Conservation (phyloP, 192 early-diverging fungal genomes). For the Rhizoclosmatium sp. region DNA sequence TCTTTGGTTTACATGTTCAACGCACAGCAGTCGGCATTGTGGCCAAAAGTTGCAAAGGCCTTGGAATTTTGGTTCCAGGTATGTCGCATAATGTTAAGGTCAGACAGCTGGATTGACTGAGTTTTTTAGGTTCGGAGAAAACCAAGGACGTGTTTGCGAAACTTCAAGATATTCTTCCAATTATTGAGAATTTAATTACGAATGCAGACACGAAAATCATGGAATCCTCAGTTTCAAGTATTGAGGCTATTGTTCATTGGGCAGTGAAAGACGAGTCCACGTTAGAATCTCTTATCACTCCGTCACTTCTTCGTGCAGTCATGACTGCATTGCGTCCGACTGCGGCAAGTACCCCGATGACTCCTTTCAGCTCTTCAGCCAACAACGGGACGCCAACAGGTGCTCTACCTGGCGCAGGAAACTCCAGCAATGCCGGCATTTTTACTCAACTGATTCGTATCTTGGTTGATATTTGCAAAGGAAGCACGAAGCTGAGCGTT, state of each 20-base stretch:
- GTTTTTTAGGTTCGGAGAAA: conserved; percentile 2
- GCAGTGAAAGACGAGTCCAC: conserved; percentile 58
- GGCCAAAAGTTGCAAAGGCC: conserved; percentile 52
- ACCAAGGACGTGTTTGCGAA: conserved; percentile 61
- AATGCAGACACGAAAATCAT: conserved; percentile 79
- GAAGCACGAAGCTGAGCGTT: conserved; percentile 6
- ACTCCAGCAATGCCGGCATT: background rate
- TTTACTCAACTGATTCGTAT: conserved; percentile 16
- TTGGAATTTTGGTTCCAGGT: conserved; percentile 34
- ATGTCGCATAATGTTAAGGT: background rate
- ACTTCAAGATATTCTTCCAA: conserved; percentile 74
- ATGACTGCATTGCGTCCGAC: conserved; percentile 52
- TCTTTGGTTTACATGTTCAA: conserved; percentile 87
- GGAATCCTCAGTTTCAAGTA: conserved; percentile 69
- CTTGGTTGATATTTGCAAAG: conserved; percentile 28
- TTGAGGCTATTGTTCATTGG: conserved; percentile 73
- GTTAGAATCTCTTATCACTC: conserved; percentile 67
- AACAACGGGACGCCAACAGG: background rate
- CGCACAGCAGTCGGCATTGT: conserved; percentile 77
- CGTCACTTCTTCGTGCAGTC: conserved; percentile 63
- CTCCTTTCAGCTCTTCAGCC: background rate
- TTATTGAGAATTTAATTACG: conserved; percentile 71
- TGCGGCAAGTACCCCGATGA: conserved; percentile 1
- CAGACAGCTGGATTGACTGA: no score
- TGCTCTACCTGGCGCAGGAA: background rate